Evolutionary conservation across 169 alveolate genomes (phyloP).

Genomic region (Plasmodium fragile): DNA sequence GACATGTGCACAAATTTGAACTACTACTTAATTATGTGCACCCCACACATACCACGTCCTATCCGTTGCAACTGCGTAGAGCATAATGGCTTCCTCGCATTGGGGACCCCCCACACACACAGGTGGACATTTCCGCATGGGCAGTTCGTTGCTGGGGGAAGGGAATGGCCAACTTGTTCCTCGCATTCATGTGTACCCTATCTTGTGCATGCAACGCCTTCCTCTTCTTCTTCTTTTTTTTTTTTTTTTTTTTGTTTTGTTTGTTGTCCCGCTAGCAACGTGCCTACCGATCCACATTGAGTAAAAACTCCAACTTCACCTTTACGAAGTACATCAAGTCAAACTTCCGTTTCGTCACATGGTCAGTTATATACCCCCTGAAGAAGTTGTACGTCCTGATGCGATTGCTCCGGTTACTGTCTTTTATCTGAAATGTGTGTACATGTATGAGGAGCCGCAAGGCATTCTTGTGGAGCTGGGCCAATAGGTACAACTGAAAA

Average conservation of each 20-base stretch:
- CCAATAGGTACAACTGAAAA: background rate
- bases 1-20: background rate
- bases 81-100: background rate
- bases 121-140: background rate
- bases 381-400: conserved; percentile 65
- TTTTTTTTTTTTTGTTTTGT: background rate
- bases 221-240: background rate
- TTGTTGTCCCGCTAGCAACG: background rate
- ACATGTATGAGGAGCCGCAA: background rate
- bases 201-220: background rate
- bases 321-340: conserved; percentile 42
- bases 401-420: conserved; percentile 34
- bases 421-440: conserved; percentile 23
- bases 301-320: conserved; percentile 24
- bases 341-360: conserved; percentile 17
- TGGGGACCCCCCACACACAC: background rate
- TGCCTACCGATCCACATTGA: background rate
- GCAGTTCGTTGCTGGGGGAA: background rate
- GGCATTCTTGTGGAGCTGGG: background rate
- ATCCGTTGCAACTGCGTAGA: background rate
- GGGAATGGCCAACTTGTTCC: background rate
- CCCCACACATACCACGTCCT: background rate
- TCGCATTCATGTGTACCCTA: background rate
- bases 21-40: background rate
- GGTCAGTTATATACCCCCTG: conserved; percentile 57